phyloP scores from a whole-genome alignment of 768 basidiomycete species.

The Nidula microcarpa region DNA sequence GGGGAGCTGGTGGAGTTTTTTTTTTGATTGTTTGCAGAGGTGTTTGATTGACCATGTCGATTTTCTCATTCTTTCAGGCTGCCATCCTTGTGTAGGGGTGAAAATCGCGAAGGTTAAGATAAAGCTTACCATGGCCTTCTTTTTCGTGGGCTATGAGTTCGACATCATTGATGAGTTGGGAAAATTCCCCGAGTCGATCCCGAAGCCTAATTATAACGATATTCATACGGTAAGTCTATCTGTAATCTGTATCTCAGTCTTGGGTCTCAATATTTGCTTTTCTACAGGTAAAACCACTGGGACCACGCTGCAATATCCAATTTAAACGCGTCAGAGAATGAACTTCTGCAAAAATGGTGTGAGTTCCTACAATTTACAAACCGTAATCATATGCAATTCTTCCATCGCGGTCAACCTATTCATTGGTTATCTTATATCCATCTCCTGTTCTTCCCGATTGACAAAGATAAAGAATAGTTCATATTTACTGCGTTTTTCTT shows the following conservation, averaged over 20 bases:
- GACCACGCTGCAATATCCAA: not conserved
- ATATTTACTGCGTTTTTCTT: no score
- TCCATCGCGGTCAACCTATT: no score
- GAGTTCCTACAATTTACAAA: no score
- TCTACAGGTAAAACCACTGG: not conserved
- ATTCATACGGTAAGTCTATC: conserved; percentile 20
- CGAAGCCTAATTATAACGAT: conserved; percentile 27
- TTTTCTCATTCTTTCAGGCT: conserved; percentile 14
- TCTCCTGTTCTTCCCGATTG: no score
- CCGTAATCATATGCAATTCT: no score
- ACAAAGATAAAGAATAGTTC: no score
- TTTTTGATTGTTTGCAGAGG: not conserved
- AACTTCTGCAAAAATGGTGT: no score
- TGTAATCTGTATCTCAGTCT: not conserved
- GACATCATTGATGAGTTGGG: conserved; percentile 26
- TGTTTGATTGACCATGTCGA: no score
- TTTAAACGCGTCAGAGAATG: not conserved
- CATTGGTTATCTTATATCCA: no score
- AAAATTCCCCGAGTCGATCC: conserved; percentile 13
- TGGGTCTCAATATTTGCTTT: not conserved
- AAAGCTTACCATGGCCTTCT: conserved; percentile 28
- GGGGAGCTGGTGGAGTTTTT: conserved; percentile 31
- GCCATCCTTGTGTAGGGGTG: conserved; percentile 36
- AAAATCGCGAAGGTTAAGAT: conserved; percentile 34
- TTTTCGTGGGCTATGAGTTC: conserved; percentile 26